phyloP scores from a whole-genome alignment of 345 rosid species.

The Salix dunnii region DNA sequence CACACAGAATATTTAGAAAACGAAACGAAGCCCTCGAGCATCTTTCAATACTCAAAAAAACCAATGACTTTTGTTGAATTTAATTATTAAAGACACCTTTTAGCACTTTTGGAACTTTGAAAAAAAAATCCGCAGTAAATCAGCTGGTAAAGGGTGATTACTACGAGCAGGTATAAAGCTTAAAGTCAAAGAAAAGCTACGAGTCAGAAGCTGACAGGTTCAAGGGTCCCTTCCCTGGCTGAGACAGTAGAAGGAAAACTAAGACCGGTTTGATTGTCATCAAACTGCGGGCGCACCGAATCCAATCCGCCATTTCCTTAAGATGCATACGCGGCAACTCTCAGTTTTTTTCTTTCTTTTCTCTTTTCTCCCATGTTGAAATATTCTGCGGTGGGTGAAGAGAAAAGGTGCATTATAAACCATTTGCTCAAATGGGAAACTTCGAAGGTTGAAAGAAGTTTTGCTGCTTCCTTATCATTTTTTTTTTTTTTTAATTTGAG shows the following conservation, averaged over 20 bases:
- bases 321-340: background rate
- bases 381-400: background rate
- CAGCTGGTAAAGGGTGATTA: background rate
- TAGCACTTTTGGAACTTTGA: background rate
- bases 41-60: background rate
- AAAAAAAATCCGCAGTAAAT: background rate
- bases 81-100: background rate
- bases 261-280: background rate
- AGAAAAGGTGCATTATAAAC: background rate
- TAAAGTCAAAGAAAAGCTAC: background rate
- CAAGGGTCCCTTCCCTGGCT: background rate
- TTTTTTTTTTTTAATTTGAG: no score
- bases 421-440: background rate
- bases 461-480: no score
- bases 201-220: background rate
- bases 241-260: background rate
- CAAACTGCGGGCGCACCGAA: conserved; percentile 6
- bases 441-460: no score
- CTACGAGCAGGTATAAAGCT: background rate
- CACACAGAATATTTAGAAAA: no score
- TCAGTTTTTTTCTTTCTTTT: background rate
- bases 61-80: background rate
- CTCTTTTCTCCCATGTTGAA: background rate
- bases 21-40: no score
- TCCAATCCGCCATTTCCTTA: no score